Evolutionary conservation across 257 asterid genomes (phyloP).

Genomic region (Solanum arcanum): DNA sequence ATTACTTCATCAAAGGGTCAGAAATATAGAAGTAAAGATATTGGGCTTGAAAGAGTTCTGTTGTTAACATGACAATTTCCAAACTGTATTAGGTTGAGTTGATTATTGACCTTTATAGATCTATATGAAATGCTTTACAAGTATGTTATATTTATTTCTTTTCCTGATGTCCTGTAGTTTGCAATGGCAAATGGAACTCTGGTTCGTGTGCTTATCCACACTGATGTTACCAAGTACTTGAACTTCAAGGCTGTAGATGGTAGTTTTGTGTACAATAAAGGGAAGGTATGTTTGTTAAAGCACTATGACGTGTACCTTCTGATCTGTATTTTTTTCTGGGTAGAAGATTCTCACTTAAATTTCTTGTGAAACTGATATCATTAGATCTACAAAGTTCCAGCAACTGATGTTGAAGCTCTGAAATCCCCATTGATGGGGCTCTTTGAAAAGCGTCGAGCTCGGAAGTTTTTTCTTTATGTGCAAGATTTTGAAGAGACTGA

Average conservation of each 20-base stretch:
- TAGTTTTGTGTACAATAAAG: conserved; percentile 91
- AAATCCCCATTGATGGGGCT: conserved; percentile 92
- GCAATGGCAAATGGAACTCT: conserved; percentile 96
- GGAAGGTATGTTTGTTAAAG: conserved; percentile 49
- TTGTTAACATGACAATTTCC: not conserved
- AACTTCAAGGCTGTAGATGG: conserved; percentile 99
- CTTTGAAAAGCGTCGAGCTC: conserved; percentile 88
- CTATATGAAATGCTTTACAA: not conserved
- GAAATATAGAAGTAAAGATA: not conserved
- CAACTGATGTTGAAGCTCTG: conserved; percentile 96
- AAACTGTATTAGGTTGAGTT: not conserved
- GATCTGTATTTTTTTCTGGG: not conserved
- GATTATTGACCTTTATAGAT: not conserved
- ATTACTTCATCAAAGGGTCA: not conserved
- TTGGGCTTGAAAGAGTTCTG: not conserved
- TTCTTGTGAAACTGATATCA: not conserved
- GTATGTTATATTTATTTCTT: not conserved
- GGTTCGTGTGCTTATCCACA: conserved; percentile 91
- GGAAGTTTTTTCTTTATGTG: conserved; percentile 86
- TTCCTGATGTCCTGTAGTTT: conserved; percentile 36
- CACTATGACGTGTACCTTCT: not conserved
- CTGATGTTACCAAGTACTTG: conserved; percentile 90
- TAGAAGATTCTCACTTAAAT: not conserved
- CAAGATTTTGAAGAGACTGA: conserved; percentile 81
- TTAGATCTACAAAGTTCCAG: conserved; percentile 97